These are phyloP conservation scores for Chlamydomonas urium DNA, from an alignment of 139 green algal genomes.

Conservation along the genomic window DNA sequence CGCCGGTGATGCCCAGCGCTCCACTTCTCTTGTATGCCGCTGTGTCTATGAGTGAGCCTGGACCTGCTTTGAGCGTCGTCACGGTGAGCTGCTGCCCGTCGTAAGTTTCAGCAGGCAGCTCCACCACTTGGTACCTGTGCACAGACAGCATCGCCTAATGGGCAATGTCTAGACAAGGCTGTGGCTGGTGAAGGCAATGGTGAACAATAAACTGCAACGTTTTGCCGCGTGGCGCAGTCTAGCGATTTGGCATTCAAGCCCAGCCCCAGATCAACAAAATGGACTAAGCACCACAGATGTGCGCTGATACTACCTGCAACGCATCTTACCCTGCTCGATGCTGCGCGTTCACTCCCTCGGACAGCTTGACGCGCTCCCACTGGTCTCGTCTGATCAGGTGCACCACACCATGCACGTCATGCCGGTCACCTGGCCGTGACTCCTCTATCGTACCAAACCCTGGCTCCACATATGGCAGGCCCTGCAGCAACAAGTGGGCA, in stretches of 20 bases:
- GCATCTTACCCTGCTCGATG: neutral
- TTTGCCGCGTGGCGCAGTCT: no score
- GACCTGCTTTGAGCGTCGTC: neutral
- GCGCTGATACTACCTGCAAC: no score
- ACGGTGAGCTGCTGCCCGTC: neutral
- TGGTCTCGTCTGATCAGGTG: neutral
- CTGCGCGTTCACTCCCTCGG: neutral
- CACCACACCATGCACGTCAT: constrained; percentile 4
- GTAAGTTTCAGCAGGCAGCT: neutral
- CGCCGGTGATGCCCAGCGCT: neutral
- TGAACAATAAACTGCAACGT: no score
- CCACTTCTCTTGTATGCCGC: neutral
- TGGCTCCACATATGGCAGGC: neutral
- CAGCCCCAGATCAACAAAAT: no score
- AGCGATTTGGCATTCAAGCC: no score
- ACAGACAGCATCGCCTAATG: no score
- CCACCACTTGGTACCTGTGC: constrained; percentile 9
- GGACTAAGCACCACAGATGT: no score
- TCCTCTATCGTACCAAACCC: constrained; percentile 5
- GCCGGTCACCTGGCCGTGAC: neutral
- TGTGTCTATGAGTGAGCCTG: neutral
- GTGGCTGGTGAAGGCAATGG: no score
- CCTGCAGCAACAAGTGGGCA: no score
- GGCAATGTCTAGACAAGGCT: no score
- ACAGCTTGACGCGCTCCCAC: neutral